Conservation (phyloP, 805 yeast species). For the Wickerhamiella allomyrinae region DNA sequence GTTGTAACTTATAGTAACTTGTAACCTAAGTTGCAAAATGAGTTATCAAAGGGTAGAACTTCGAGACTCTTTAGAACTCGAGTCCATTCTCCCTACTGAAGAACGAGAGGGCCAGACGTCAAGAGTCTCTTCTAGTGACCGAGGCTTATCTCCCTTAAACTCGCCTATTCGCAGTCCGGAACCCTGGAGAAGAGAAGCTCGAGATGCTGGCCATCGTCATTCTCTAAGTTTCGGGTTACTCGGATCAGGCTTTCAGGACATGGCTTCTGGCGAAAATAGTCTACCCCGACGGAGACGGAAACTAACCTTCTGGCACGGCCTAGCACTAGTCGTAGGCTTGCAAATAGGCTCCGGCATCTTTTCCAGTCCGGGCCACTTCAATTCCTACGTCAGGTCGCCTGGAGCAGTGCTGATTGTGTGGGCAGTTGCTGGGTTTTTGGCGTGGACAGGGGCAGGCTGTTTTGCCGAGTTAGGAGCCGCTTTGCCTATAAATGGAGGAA, state of each 20-base stretch:
- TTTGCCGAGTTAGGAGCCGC: constrained; percentile 30
- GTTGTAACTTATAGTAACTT: too few relatives aligned
- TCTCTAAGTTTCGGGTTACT: not conserved
- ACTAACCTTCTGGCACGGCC: constrained; percentile 24
- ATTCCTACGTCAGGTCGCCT: constrained; percentile 26
- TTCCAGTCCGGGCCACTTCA: constrained; percentile 29
- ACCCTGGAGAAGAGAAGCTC: not conserved
- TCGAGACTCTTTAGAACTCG: not conserved
- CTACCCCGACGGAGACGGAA: not conserved
- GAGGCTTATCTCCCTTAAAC: not conserved
- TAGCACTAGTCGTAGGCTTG: constrained; percentile 29
- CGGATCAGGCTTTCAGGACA: not conserved
- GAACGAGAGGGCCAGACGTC: not conserved
- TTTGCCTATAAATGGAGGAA: constrained; percentile 29
- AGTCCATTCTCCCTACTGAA: not conserved
- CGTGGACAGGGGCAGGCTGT: constrained; percentile 32
- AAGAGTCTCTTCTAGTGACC: not conserved
- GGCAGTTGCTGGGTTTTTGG: constrained; percentile 28
- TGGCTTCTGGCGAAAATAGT: not conserved
- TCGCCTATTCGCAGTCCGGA: not conserved
- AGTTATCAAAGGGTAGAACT: not conserved
- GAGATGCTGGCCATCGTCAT: not conserved
- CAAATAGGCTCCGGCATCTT: constrained; percentile 33
- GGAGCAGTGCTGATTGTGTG: constrained; percentile 27
- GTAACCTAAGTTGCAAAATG: too few relatives aligned